Evolutionary conservation across 2,329 filamentous ascomycete species (phyloP).

Genomic region (Aspergillus pseudoterreus): DNA sequence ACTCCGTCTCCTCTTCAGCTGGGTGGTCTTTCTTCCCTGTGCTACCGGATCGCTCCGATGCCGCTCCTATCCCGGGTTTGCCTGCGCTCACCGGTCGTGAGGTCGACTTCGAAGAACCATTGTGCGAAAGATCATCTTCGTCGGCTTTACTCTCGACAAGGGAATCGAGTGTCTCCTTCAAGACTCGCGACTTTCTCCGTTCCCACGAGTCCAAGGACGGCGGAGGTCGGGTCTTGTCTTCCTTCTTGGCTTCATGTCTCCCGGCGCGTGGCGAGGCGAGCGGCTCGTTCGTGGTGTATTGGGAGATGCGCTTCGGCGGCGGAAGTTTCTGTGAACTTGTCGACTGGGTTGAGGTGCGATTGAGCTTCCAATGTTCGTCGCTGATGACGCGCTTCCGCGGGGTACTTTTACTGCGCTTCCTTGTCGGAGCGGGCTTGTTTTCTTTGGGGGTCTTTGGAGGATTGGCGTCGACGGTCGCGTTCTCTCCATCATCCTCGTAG

Average conservation of each 20-base stretch:
- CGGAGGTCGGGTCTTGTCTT: slow-evolving; percentile 20
- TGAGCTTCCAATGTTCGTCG: slow-evolving; percentile 76
- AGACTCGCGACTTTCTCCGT: slow-evolving; percentile 19
- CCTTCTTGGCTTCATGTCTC: slow-evolving; percentile 24
- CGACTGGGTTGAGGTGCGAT: slow-evolving; percentile 45
- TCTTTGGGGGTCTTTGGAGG: slow-evolving; percentile 20
- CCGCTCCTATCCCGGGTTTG: slow-evolving; percentile 18
- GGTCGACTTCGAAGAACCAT: slow-evolving; percentile 15
- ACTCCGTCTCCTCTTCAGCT: slow-evolving; percentile 30
- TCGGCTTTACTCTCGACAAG: slow-evolving; percentile 17
- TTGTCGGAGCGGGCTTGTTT: slow-evolving; percentile 19
- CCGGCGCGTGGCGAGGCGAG: slow-evolving; percentile 22
- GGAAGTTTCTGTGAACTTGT: slow-evolving; percentile 8
- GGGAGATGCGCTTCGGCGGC: slow-evolving; percentile 40
- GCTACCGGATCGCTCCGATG: slow-evolving; percentile 21
- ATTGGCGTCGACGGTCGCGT: slow-evolving; percentile 21
- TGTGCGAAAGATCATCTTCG: slow-evolving; percentile 15
- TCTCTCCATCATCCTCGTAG: slow-evolving; percentile 51
- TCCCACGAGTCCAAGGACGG: slow-evolving; percentile 24
- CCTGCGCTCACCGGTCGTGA: slow-evolving; percentile 21
- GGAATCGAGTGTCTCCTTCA: slow-evolving; percentile 17
- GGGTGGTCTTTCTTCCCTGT: slow-evolving; percentile 24
- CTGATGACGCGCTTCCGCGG: slow-evolving; percentile 92
- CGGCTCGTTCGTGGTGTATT: slow-evolving; percentile 34
- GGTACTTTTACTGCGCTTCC: slow-evolving; percentile 51